Percentiles rank a stretch among this genome's conserved stretches.
These are phyloP conservation scores for Plasmodium inui DNA, from an alignment of 169 alveolate genomes.

Conservation along the genomic window DNA sequence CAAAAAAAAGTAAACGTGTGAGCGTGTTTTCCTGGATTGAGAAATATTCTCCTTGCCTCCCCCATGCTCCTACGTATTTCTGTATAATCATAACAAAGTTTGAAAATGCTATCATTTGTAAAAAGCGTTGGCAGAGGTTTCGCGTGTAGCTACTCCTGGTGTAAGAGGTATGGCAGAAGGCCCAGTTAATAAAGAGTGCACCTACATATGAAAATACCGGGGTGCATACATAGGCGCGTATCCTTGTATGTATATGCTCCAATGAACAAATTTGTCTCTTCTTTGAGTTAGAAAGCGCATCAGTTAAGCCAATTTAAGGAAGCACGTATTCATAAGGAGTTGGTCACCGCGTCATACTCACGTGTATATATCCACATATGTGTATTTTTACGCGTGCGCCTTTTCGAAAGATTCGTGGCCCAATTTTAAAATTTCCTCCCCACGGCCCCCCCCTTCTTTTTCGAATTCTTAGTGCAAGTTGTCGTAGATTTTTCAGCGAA, in stretches of 20 bases:
- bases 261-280: background rate
- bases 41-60: background rate
- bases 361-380: background rate
- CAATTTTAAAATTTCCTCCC: background rate
- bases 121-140: slow-evolving; percentile 33
- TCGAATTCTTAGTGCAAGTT: slow-evolving; percentile 38
- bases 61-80: background rate
- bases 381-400: background rate
- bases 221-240: background rate
- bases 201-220: background rate
- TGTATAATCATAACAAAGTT: slow-evolving; percentile 16
- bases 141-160: slow-evolving; percentile 38
- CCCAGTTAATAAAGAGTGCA: background rate
- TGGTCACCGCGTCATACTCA: background rate
- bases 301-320: background rate
- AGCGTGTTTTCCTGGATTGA: background rate
- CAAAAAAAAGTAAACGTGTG: background rate
- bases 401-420: background rate
- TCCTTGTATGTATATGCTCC: background rate
- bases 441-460: background rate
- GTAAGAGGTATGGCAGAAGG: slow-evolving; percentile 24
- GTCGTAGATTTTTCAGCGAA: slow-evolving; percentile 74
- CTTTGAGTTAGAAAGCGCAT: background rate
- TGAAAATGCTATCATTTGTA: slow-evolving; percentile 48
- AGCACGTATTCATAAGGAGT: background rate